Evolutionary conservation across 495 filamentous ascomycete genomes (phyloP).

Genomic region (Neurospora sublineolata): DNA sequence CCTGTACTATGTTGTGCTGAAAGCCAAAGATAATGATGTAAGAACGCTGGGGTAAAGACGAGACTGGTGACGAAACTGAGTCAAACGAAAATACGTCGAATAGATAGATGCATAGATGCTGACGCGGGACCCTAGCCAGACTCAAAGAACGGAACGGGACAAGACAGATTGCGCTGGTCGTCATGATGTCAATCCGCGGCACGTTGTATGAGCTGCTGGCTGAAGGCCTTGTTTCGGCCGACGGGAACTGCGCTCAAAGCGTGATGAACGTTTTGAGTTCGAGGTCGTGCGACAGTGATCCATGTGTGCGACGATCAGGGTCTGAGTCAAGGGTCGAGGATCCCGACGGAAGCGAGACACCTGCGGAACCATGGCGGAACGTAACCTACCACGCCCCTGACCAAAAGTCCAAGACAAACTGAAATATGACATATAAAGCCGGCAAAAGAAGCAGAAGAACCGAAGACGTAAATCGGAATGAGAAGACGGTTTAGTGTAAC

Average conservation of each 20-base stretch:
- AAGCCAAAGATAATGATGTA: not conserved
- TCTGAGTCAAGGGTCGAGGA: not conserved
- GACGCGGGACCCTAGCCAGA: not conserved
- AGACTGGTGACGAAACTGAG: not conserved
- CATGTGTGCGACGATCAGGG: not conserved
- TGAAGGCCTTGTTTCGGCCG: not conserved
- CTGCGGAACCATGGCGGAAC: not conserved
- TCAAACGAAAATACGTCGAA: not conserved
- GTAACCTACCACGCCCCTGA: not conserved
- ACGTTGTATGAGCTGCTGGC: not conserved
- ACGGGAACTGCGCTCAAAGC: not conserved
- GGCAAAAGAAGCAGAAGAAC: not conserved
- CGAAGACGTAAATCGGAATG: not conserved
- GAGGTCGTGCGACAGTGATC: not conserved
- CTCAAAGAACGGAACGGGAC: not conserved
- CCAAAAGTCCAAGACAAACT: not conserved
- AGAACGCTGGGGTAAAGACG: not conserved
- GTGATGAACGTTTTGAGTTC: not conserved
- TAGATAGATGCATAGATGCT: not conserved
- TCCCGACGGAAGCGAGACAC: not conserved
- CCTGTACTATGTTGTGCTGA: not conserved
- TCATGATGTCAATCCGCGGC: not conserved
- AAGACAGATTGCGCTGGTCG: not conserved
- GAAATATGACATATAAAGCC: not conserved
- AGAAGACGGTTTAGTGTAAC: not conserved